Percentiles rank a stretch among this genome's conserved stretches.
phyloP scores from a whole-genome alignment of 2,329 filamentous ascomycete genomes.

The Xenoacremonium recifei region DNA sequence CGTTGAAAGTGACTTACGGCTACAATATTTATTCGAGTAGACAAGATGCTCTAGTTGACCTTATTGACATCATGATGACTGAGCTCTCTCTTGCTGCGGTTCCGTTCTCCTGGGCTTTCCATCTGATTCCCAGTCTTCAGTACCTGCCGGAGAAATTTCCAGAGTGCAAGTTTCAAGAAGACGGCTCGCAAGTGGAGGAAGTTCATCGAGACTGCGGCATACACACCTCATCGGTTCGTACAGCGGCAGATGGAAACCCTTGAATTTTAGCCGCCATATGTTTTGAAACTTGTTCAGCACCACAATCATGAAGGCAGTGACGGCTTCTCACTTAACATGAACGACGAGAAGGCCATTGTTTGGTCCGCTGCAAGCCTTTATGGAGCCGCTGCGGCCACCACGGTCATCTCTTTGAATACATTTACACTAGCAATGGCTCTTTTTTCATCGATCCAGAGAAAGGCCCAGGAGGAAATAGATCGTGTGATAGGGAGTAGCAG shows the following conservation, averaged over 20 bases:
- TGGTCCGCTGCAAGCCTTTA: slow-evolving; percentile 26
- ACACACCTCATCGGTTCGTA: slow-evolving; percentile 32
- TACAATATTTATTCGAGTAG: slow-evolving; percentile 30
- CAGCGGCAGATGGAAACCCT: slow-evolving; percentile 21
- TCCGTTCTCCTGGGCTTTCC: slow-evolving; percentile 32
- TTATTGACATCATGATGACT: slow-evolving; percentile 28
- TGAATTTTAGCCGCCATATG: slow-evolving; percentile 22
- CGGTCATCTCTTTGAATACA: slow-evolving; percentile 20
- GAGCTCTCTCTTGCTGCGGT: slow-evolving; percentile 27
- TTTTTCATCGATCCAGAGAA: slow-evolving; percentile 19
- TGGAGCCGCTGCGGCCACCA: slow-evolving; percentile 29
- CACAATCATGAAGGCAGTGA: slow-evolving; percentile 4
- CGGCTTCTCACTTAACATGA: slow-evolving; percentile 2
- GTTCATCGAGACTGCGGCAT: slow-evolving; percentile 10
- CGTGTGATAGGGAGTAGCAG: slow-evolving; percentile 27
- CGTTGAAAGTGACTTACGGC: slow-evolving; percentile 29
- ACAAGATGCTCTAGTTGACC: slow-evolving; percentile 27
- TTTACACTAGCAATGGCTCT: slow-evolving; percentile 25
- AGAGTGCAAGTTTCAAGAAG: slow-evolving; percentile 28
- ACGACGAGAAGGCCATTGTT: slow-evolving; percentile 24
- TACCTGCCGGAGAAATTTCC: slow-evolving; percentile 30
- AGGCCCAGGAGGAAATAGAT: slow-evolving; percentile 28
- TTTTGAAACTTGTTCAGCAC: slow-evolving; percentile 23
- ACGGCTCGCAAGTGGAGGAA: slow-evolving; percentile 20
- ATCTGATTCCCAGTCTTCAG: slow-evolving; percentile 29